Evolutionary conservation across 139 green algal genomes (phyloP).

Genomic region (Pycnococcus provasolii): DNA sequence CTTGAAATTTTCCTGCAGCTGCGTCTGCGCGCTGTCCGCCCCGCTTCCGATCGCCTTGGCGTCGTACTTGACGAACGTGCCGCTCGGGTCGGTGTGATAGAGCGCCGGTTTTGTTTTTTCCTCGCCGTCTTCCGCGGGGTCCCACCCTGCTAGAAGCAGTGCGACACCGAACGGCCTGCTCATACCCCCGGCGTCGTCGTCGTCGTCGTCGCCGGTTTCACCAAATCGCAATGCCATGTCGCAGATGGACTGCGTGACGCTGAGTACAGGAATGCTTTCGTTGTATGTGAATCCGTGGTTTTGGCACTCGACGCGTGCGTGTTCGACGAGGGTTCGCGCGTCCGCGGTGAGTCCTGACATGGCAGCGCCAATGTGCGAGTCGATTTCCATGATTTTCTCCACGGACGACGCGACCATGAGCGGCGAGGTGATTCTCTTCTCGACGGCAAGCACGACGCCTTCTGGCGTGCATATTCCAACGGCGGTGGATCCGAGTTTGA

Average conservation of each 20-base stretch:
- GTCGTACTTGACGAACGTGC: constrained; percentile 80
- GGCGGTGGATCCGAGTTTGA: constrained; percentile 97
- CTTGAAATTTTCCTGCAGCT: constrained; percentile 57
- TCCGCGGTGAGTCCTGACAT: constrained; percentile 96
- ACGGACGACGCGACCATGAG: constrained; percentile 63
- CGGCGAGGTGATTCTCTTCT: constrained; percentile 93
- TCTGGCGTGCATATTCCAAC: constrained; percentile 84
- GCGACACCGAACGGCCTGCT: constrained; percentile 95
- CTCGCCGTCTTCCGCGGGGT: constrained; percentile 41
- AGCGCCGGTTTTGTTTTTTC: background rate
- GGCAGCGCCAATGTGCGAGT: constrained; percentile 85
- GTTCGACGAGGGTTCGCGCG: constrained; percentile 92
- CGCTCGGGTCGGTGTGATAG: constrained; percentile 90
- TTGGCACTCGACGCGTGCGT: constrained; percentile 82
- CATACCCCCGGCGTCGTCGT: constrained; percentile 59
- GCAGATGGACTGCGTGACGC: constrained; percentile 80
- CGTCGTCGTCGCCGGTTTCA: constrained; percentile 83
- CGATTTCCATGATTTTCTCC: constrained; percentile 92
- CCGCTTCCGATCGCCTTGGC: constrained; percentile 93
- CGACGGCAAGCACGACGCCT: constrained; percentile 87
- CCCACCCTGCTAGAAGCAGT: constrained; percentile 85
- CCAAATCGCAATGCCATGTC: constrained; percentile 92
- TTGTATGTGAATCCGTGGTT: constrained; percentile 93
- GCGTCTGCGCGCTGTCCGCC: constrained; percentile 79
- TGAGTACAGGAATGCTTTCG: constrained; percentile 91